Base-by-base conservation (phyloP, 2,329 filamentous ascomycete species). In the Aspergillus fijiensis region DNA sequence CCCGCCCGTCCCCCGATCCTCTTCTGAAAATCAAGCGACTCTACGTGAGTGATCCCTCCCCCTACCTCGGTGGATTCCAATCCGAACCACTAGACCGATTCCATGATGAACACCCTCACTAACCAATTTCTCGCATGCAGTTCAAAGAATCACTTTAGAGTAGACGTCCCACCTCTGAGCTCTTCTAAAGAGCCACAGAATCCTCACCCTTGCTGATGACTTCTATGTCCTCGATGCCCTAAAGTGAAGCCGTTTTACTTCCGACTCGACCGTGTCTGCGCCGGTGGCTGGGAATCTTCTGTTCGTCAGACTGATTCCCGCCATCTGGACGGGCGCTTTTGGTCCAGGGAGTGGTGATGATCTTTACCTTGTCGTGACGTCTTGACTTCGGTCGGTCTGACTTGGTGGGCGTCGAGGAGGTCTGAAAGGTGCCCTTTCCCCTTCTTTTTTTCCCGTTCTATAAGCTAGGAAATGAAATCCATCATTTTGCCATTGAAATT, bases 101-200 rank as follows among this genome's bases (percentile, higher is more conserved):
- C 45, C n/a, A 31, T 25, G 21, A 48, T 55, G 35, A 47, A 16
- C 42, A 6, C 4, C 25, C 27, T 49, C 64, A 47, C 70, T 72
- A 65, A 72, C 68, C 23, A 50, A 51, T 45, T 42, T 56, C 12
- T 16, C 33, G 27, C 47, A 60, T 58, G 72, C 72, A 79, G 77
- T 80, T 79, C 78, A 80, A 79, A 92, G 90, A 93, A 94, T 94
- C 91, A 91, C 91, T 96, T 96, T 96, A 93, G 92, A 96, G 92
- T 93, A 88, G 85, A 91, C 87, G 87, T 92, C 74, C 89, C 85
- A 84, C 85, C 87, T 91, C 90, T 95, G 89, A 91, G 87, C 89
- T 94, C 86, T 87, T 87, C 85, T 92, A 85, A 89, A 84, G 84
- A 96, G 92, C 90, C 86, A 92, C 89, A 94, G 89, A 92, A 82